phyloP scores from a whole-genome alignment of 495 filamentous ascomycete species.

The Daldinia caldariorum region DNA sequence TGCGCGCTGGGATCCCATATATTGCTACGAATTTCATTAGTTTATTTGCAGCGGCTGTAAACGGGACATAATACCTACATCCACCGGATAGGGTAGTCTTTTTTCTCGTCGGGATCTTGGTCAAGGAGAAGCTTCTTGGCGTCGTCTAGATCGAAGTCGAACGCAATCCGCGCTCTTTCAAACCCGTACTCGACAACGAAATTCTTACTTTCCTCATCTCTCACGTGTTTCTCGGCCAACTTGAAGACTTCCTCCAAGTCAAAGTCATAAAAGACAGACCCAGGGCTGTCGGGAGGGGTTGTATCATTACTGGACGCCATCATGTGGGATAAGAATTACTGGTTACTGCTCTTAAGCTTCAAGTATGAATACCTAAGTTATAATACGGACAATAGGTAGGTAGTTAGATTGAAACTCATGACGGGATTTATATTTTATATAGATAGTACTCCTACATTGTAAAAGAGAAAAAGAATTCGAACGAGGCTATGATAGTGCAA shows the following conservation, averaged over 20 bases:
- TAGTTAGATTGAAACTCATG: conserved; percentile 4
- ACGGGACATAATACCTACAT: conserved; percentile 62
- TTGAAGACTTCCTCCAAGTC: conserved; percentile 62
- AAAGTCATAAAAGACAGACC: conserved; percentile 62
- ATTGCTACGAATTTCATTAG: conserved; percentile 58
- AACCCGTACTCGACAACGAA: conserved; percentile 79
- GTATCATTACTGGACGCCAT: conserved; percentile 28
- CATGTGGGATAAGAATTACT: conserved; percentile 5
- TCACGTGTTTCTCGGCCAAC: conserved; percentile 49
- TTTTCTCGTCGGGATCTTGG: conserved; percentile 28
- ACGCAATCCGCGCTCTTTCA: conserved; percentile 68
- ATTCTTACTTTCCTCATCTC: conserved; percentile 60
- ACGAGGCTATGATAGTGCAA: conserved; percentile 1
- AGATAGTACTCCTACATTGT: conserved; percentile 8
- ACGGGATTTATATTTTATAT: neutral
- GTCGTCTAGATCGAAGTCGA: conserved; percentile 62
- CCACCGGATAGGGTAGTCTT: conserved; percentile 64
- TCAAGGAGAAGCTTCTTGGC: conserved; percentile 51
- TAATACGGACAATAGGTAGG: neutral
- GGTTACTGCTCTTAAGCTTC: neutral
- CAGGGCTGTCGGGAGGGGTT: conserved; percentile 8
- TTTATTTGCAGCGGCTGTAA: conserved; percentile 6
- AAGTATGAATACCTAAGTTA: neutral
- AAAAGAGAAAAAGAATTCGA: conserved; percentile 1
- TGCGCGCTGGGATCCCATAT: conserved; percentile 77